Base-by-base conservation (phyloP, 495 filamentous ascomycete species). In the Schizothecium vesticola region DNA sequence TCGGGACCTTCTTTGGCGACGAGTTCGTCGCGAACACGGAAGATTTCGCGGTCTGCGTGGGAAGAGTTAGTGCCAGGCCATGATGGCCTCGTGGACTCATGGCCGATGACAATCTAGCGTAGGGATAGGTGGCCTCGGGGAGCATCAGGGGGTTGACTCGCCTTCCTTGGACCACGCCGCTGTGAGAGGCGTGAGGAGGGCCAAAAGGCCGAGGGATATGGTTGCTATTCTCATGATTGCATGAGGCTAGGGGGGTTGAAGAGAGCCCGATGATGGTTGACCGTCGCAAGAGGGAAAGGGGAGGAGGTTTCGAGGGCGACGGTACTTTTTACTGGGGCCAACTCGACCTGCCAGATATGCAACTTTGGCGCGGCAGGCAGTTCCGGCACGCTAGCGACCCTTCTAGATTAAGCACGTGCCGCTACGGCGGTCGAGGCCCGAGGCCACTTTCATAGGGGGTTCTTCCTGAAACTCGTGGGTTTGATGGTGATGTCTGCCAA, bases 11-110 rank as follows among this genome's bases (percentile, higher is more conserved):
- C 94, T 70, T 86, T 74, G 16, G 87, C 80, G 59, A 86, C 81
- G 55, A 99, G 80, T 74, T 98, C 96, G 81, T 97, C 92, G 70
- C 88, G 89, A 66, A 98, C 84, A 65, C 92, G 89, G 81, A 99
- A 99, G 80, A 99, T 98, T 82, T 99, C 95, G 75, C 94, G 90
- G 79, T 99, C 95, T 97, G 74, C 6, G 11, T 13, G 23, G 26
- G 31, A 55, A 61, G 70, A 36, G 59, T 36, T 33, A 58, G 70
- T 71, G 59, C 10, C 22, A 8, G 22, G 43, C n/a, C 23, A 24
- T 1, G 51, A 28, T 11, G 11, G 25, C 19, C 19, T 58, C 57
- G 57, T 19, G 22, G 21, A 22, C 13, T 56, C 23, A 10, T 22
- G 29, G 21, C n/a, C 9, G 31, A 10, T 55, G 61, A 2, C 36